Base-by-base conservation (phyloP, 148 eudicot species). In the Diospyros lotus region DNA sequence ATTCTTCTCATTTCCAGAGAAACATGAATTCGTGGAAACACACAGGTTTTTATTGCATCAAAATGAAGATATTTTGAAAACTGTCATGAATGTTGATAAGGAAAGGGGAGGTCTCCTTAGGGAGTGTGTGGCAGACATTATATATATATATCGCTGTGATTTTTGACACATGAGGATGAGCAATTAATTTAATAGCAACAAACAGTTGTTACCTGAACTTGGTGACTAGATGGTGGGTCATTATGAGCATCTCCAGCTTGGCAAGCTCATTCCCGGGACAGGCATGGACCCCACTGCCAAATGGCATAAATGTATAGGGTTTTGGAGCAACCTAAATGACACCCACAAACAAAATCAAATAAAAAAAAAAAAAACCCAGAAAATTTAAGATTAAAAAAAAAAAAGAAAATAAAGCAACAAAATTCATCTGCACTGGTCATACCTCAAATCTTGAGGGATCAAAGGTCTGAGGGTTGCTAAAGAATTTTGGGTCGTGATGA, bases 401-500 rank as follows among this genome's bases (percentile, higher is more conserved):
- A 54, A 14, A 69, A 45, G 48, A 11, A 51, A 48, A 2, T 55
- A 55, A 2, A 14, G 12, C 59, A 10, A 55, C 12, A 6, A 28
- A 6, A 55, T 55, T 55, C 15, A 10, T 69, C 6, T 4, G 44
- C 42, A 65, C 10, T 44, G 70, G 15, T 17, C 48, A 46, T 88
- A 86, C 92, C 82, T 89, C 87, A 78, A 89, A 89, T 81, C 92
- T 86, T 11, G 87, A 79, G 45, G 89, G 87, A 76, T 89, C 84
- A 69, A 89, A 89, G 58, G 62, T 81, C 14, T 82, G 84, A 64
- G 92, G 92, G 56, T 81, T 82, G 41, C 74, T 70, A 72, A 86
- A 89, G 78, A 83, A 84, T 6, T 86, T 86, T 71, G 89, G 87
- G 69, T 78, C 86, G 79, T 86, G 92, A 78, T 88, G 92, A 80